A percentile compares a stretch with the other conserved stretches of the same genome.
Conservation (phyloP, 768 basidiomycete genomes). For the Dentipellis sp. region DNA sequence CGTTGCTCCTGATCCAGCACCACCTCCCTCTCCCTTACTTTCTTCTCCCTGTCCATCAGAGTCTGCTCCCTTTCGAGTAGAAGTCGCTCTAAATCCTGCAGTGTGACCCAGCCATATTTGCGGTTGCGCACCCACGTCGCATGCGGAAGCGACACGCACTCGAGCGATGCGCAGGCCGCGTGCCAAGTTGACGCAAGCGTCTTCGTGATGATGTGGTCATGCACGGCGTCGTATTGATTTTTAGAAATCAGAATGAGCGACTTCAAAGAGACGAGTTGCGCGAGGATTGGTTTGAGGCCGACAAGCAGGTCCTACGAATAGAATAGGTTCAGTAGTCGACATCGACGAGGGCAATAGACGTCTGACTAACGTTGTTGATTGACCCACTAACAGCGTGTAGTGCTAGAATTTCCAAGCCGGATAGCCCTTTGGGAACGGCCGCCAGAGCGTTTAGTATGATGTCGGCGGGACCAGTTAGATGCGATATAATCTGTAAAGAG, state of each 20-base stretch:
- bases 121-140: slow-evolving; percentile 15
- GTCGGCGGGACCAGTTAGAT: slow-evolving; percentile 9
- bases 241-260: slow-evolving; percentile 19
- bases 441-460: slow-evolving; percentile 15
- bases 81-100: slow-evolving; percentile 14
- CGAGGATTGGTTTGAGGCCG: slow-evolving; percentile 14
- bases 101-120: slow-evolving; percentile 16
- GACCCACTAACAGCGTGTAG: slow-evolving; percentile 19
- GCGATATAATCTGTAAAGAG: slow-evolving; percentile 18
- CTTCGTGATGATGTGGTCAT: slow-evolving; percentile 6
- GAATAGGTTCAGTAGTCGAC: background rate
- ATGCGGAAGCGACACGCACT: slow-evolving; percentile 17
- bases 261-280: slow-evolving; percentile 15
- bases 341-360: too few species aligned
- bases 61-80: slow-evolving; percentile 8
- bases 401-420: slow-evolving; percentile 14
- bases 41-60: background rate
- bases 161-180: slow-evolving; percentile 15
- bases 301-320: slow-evolving; percentile 16
- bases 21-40: slow-evolving; percentile 4
- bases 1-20: background rate
- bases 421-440: slow-evolving; percentile 14
- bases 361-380: slow-evolving; percentile 14
- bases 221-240: slow-evolving; percentile 15
- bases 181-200: slow-evolving; percentile 16